A percentile compares a stretch with the other conserved stretches of the same genome.
These are phyloP conservation scores for Allium cepa DNA, from an alignment of 106 monocot genomes.

Conservation along the genomic window DNA sequence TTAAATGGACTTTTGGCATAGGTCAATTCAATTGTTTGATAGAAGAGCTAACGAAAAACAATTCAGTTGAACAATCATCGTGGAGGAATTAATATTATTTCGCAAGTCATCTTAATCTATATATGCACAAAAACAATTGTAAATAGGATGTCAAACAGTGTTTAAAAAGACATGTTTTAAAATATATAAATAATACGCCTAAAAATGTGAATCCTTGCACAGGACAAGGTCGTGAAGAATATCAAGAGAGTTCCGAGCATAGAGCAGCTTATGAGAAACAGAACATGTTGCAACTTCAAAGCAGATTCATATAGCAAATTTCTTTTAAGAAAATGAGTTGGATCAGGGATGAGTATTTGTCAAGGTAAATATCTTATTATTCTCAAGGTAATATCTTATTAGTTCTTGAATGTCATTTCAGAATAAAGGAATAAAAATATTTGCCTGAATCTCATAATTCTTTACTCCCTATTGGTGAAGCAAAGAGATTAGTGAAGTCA, in stretches of 20 bases:
- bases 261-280: background rate
- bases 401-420: background rate
- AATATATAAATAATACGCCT: too few relatives aligned
- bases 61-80: constrained; percentile 21
- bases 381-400: background rate
- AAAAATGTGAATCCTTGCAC: constrained; percentile 10
- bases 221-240: constrained; percentile 16
- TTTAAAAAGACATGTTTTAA: too few relatives aligned
- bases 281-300: constrained; percentile 6
- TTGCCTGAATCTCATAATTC: background rate
- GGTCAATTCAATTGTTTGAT: constrained; percentile 60
- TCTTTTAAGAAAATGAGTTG: constrained; percentile 9
- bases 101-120: too few relatives aligned
- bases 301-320: background rate
- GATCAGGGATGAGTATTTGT: background rate
- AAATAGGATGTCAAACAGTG: too few relatives aligned
- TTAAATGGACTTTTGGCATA: constrained; percentile 34
- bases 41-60: constrained; percentile 34
- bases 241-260: constrained; percentile 19
- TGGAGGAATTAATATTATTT: constrained; percentile 22
- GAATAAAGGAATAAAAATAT: background rate
- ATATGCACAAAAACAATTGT: too few relatives aligned
- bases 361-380: constrained; percentile 19
- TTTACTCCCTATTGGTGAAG: constrained; percentile 10
- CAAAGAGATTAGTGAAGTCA: constrained; percentile 14